Evolutionary conservation across 768 basidiomycete genomes (phyloP).

Genomic region (Lactarius vividus): DNA sequence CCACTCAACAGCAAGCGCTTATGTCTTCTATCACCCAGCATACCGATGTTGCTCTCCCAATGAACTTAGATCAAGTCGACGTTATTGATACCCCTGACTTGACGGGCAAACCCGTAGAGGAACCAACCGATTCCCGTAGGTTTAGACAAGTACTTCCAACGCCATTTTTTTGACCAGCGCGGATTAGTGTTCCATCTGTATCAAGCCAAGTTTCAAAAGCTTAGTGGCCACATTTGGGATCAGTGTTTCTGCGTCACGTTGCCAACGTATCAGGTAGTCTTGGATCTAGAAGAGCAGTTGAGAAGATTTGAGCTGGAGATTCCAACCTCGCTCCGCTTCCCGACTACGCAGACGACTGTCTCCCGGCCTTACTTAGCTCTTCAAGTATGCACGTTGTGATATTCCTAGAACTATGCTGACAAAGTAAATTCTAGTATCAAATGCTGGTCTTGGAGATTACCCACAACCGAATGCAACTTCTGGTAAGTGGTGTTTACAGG

Average conservation of each 20-base stretch:
- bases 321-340: constrained; percentile 25
- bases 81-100: constrained; percentile 22
- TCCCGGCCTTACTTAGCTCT: constrained; percentile 26
- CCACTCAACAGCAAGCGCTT: neutral
- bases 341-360: constrained; percentile 23
- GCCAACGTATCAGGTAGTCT: constrained; percentile 28
- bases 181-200: constrained; percentile 26
- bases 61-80: constrained; percentile 30
- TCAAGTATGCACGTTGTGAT: constrained; percentile 19
- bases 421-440: constrained; percentile 18
- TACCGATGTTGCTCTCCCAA: constrained; percentile 27
- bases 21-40: constrained; percentile 21
- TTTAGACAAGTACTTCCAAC: neutral
- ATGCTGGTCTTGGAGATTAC: constrained; percentile 20
- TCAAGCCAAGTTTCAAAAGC: constrained; percentile 15
- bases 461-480: constrained; percentile 17
- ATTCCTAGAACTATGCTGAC: neutral
- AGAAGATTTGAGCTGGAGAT: constrained; percentile 29
- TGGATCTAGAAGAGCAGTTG: constrained; percentile 29
- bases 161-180: neutral
- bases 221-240: constrained; percentile 29
- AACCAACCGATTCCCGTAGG: constrained; percentile 29
- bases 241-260: constrained; percentile 28
- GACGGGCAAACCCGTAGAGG: constrained; percentile 26
- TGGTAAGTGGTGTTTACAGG: constrained; percentile 17